Conservation (phyloP, 257 asterid genomes). For the Gardenia jasminoides region DNA sequence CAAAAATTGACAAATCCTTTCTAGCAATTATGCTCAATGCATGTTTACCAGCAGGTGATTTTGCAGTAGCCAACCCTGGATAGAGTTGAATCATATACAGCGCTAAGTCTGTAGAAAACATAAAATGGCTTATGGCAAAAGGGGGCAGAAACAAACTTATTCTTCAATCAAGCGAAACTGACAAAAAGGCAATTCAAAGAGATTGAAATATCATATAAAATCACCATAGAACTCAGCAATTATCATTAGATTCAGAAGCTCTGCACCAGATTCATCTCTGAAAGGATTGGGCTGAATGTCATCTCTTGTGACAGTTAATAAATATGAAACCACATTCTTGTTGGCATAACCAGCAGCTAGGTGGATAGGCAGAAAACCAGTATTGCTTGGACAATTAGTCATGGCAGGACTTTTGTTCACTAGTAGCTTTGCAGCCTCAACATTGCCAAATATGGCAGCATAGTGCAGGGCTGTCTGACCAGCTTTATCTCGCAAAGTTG, state of each 20-base stretch:
- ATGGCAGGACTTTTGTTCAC: constrained; percentile 24
- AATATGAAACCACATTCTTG: constrained; percentile 32
- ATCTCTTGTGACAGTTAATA: constrained; percentile 38
- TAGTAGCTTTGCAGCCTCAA: constrained; percentile 29
- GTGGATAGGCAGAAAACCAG: constrained; percentile 26
- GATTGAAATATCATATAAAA: background rate
- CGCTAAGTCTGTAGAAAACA: constrained; percentile 30
- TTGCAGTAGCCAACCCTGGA: constrained; percentile 30
- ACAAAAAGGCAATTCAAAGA: background rate
- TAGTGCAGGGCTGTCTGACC: constrained; percentile 38
- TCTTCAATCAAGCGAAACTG: background rate
- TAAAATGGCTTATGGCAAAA: background rate
- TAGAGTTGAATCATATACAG: constrained; percentile 36
- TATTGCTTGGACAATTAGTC: constrained; percentile 17
- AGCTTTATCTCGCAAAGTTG: constrained; percentile 20
- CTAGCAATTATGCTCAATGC: constrained; percentile 36
- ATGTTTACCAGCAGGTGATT: constrained; percentile 30
- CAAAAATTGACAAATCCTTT: constrained; percentile 24
- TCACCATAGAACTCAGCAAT: constrained; percentile 42
- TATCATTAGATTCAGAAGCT: constrained; percentile 36
- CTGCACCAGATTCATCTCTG: constrained; percentile 29
- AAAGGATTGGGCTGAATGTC: constrained; percentile 33
- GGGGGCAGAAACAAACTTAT: background rate
- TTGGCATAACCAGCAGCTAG: constrained; percentile 41
- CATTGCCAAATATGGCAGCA: constrained; percentile 38